Base-by-base conservation (phyloP, 129 eudicot species). In the Smallanthus sonchifolius region DNA sequence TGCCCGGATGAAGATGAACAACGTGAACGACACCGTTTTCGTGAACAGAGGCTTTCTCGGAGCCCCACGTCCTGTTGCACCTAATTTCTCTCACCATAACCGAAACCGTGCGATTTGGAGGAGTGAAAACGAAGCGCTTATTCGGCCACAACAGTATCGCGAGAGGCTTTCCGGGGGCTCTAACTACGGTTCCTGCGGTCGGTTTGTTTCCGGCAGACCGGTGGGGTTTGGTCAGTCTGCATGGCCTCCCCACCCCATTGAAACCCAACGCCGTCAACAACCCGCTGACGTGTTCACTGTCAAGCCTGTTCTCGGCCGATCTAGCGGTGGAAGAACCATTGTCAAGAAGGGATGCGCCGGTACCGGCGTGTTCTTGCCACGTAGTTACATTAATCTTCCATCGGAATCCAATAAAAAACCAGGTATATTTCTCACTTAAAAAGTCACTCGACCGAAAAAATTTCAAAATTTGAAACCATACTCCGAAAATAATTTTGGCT, bases 351-450 rank as follows among this genome's bases (percentile, higher is more conserved):
- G 68, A 52, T 76, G 92, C 16, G 87, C 86, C 48, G 97, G 97
- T 9, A 92, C 97, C 4, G 97, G 97, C 6, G 97, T 92, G 14
- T 92, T 92, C 60, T 65, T 92, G 47, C 97, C 97, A 5, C 84
- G 92, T 55, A 75, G 72, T 4, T 81, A 74, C 60, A 7, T 2
- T 60, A 74, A 54, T 15, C 60, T 65, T 28, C 67, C 77, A 5
- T 62, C 82, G 0, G 90, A 79, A 37, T 14, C 78, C 19, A 88
- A 84, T 69, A 85, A 73, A 78, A 85, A 80, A 30, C 70, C 72
- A 72, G 95, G 91, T 86, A 84, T 0, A 0, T 16, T 62, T 67
- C 0, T 30, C 3, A 2, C 4, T 3, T 45, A 8, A 3, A 44
- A 10, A 44, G 0, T 4, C 49, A 15, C 49, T 57, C 2, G n/a